phyloP scores from a whole-genome alignment of 2,329 filamentous ascomycete species.

The Aaosphaeria arxii region DNA sequence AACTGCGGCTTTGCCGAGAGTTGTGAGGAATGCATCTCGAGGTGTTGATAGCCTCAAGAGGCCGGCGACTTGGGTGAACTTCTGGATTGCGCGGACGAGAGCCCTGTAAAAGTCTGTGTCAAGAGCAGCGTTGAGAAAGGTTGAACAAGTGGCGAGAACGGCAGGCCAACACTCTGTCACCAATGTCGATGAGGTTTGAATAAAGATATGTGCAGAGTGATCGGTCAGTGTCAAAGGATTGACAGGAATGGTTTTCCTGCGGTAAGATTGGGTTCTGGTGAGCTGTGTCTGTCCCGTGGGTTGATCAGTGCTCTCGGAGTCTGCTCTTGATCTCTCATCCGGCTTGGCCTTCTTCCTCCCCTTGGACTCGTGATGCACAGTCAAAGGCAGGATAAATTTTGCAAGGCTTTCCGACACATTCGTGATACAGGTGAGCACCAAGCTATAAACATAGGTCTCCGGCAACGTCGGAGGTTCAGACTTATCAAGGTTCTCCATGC shows the following conservation, averaged over 20 bases:
- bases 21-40: constrained; percentile 91
- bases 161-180: constrained; percentile 95
- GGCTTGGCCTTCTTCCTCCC: constrained; percentile 41
- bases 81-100: constrained; percentile 88
- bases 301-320: constrained; percentile 23
- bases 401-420: constrained; percentile 88
- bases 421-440: constrained; percentile 85
- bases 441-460: constrained; percentile 89
- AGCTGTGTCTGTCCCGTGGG: constrained; percentile 26
- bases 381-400: constrained; percentile 88
- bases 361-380: constrained; percentile 69
- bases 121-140: constrained; percentile 86
- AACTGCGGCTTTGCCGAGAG: constrained; percentile 87
- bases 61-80: constrained; percentile 91
- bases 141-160: constrained; percentile 89
- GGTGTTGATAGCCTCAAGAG: constrained; percentile 80
- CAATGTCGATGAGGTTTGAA: constrained; percentile 75
- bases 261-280: constrained; percentile 65
- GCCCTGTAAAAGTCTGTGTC: constrained; percentile 94
- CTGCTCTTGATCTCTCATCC: constrained; percentile 23
- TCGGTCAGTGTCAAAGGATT: constrained; percentile 78
- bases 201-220: constrained; percentile 67
- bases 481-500: constrained; percentile 94
- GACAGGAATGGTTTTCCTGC: constrained; percentile 72
- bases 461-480: constrained; percentile 77